These are phyloP conservation scores for Theileria parva DNA, from an alignment of 169 alveolate species.

Conservation along the genomic window DNA sequence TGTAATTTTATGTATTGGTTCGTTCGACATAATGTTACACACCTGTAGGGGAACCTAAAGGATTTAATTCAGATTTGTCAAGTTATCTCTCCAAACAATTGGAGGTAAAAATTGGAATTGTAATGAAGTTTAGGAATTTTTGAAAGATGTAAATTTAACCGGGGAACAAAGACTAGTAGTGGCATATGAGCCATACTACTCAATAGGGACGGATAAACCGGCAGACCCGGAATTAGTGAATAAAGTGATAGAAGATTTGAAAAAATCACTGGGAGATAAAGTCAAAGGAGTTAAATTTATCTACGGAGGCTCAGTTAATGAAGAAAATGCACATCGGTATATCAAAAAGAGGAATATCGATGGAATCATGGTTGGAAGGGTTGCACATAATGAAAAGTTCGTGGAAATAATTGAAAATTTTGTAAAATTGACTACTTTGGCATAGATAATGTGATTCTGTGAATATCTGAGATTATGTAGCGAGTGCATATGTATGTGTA, in stretches of 20 bases:
- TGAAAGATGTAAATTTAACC: neutral
- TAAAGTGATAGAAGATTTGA: slow-evolving; percentile 15
- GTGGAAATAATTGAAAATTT: slow-evolving; percentile 7
- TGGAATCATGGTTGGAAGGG: slow-evolving; percentile 58
- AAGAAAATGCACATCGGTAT: slow-evolving; percentile 20
- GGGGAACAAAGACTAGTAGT: slow-evolving; percentile 32
- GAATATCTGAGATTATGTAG: neutral
- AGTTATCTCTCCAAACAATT: slow-evolving; percentile 19
- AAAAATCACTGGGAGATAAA: neutral
- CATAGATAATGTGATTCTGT: neutral
- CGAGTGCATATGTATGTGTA: slow-evolving; percentile 3
- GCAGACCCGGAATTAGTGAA: slow-evolving; percentile 37
- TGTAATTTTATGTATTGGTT: slow-evolving; percentile 52
- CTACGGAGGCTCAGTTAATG: slow-evolving; percentile 56
- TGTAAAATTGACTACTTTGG: neutral
- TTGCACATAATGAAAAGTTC: slow-evolving; percentile 35
- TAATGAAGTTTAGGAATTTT: slow-evolving; percentile 10
- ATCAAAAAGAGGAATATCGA: slow-evolving; percentile 16
- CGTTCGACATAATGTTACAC: neutral
- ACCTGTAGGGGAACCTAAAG: slow-evolving; percentile 32
- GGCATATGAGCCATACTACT: slow-evolving; percentile 54
- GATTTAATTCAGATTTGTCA: neutral
- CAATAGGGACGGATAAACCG: slow-evolving; percentile 54
- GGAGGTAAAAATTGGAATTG: slow-evolving; percentile 8
- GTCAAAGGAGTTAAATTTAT: slow-evolving; percentile 12